phyloP scores from a whole-genome alignment of 164 flowering plant species.

The Amborella trichopoda region DNA sequence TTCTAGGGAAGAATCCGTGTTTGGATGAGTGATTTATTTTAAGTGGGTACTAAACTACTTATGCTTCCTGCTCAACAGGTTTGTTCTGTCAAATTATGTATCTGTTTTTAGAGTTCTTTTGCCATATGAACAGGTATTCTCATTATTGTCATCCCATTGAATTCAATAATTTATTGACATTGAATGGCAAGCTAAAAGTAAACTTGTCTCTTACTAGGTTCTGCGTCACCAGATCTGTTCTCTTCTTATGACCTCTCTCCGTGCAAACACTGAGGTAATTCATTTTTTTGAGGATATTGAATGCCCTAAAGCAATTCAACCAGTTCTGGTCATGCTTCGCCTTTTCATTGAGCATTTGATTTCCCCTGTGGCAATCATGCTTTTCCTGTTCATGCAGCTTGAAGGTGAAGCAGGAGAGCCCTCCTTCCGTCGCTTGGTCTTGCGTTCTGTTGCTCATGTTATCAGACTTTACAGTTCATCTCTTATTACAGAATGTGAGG shows the following conservation, averaged over 20 bases:
- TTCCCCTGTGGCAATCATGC: too few species aligned
- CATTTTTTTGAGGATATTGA: not conserved
- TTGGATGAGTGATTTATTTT: too few species aligned
- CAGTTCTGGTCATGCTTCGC: too few species aligned
- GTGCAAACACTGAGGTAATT: conserved; percentile 81
- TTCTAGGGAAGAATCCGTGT: too few species aligned
- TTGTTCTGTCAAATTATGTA: conserved; percentile 77
- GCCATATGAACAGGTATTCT: conserved; percentile 70
- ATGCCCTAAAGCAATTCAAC: too few species aligned
- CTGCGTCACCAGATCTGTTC: conserved; percentile 91
- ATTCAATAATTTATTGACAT: too few species aligned
- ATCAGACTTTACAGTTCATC: conserved; percentile 88
- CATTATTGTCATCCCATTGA: not conserved
- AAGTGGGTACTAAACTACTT: not conserved
- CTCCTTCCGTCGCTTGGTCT: conserved; percentile 81
- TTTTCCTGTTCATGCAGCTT: conserved; percentile 27
- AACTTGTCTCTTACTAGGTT: conserved; percentile 39
- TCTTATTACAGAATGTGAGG: conserved; percentile 94
- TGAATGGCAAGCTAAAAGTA: too few species aligned
- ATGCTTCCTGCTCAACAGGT: conserved; percentile 36
- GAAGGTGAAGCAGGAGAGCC: conserved; percentile 98
- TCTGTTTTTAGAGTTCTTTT: conserved; percentile 61
- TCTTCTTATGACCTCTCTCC: conserved; percentile 94
- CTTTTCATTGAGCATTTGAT: too few species aligned
- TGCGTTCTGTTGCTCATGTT: conserved; percentile 93